phyloP scores from a whole-genome alignment of 768 basidiomycete species.

The Hericium erinaceus region DNA sequence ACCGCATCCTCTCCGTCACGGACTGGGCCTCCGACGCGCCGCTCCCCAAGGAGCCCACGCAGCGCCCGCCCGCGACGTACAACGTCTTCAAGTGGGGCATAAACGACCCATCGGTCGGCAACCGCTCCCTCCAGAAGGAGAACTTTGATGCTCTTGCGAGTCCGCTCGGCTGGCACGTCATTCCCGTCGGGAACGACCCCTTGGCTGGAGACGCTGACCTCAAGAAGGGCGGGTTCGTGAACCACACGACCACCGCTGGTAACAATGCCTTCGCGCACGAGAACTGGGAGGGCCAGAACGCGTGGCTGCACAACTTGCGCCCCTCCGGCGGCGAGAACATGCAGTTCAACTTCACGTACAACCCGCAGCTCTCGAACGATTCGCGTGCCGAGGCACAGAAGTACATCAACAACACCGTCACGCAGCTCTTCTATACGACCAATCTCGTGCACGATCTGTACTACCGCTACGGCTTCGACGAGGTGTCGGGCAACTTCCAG shows the following conservation, averaged over 20 bases:
- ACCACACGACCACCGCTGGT: slow-evolving; percentile 77
- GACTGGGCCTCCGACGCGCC: slow-evolving; percentile 89
- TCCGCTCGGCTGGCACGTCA: slow-evolving; percentile 86
- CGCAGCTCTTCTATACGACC: slow-evolving; percentile 84
- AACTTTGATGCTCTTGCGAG: slow-evolving; percentile 72
- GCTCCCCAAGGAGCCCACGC: slow-evolving; percentile 25
- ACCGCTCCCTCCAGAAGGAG: slow-evolving; percentile 49
- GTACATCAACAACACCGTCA: slow-evolving; percentile 79
- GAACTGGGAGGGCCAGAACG: slow-evolving; percentile 73
- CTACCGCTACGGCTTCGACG: slow-evolving; percentile 90
- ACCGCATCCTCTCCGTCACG: slow-evolving; percentile 79
- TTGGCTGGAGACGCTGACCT: slow-evolving; percentile 20
- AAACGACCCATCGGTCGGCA: slow-evolving; percentile 75
- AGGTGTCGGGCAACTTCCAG: slow-evolving; percentile 92
- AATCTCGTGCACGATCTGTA: slow-evolving; percentile 79
- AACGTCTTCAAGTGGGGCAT: slow-evolving; percentile 72
- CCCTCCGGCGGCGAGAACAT: slow-evolving; percentile 52
- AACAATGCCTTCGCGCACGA: slow-evolving; percentile 94
- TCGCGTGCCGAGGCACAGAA: slow-evolving; percentile 57
- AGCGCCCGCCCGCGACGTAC: slow-evolving; percentile 34
- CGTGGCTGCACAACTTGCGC: slow-evolving; percentile 66
- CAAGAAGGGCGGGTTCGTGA: slow-evolving; percentile 23
- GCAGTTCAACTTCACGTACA: slow-evolving; percentile 67
- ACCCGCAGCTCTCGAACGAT: slow-evolving; percentile 48
- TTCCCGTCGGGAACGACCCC: slow-evolving; percentile 69